A percentile compares a stretch with the other conserved stretches of the same genome.
Evolutionary conservation across 2,329 filamentous ascomycete genomes (phyloP).

Genomic region (Didymella pinodella): DNA sequence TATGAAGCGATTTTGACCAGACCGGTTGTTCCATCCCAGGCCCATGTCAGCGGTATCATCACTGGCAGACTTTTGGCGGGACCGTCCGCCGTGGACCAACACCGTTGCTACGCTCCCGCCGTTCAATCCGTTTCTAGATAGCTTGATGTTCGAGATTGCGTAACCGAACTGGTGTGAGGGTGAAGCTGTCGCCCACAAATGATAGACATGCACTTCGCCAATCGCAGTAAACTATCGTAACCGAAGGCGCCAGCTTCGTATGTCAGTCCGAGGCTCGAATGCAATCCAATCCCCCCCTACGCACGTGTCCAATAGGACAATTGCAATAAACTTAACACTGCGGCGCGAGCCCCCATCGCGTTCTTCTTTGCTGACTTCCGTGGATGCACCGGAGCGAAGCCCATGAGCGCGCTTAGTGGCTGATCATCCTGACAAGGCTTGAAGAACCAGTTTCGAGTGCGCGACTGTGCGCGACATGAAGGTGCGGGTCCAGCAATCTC

Average conservation of each 20-base stretch:
- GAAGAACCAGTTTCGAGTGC: constrained; percentile 1
- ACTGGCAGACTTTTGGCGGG: constrained; percentile 33
- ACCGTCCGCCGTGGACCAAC: constrained; percentile 26
- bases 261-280: background rate
- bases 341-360: constrained; percentile 4
- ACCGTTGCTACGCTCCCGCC: constrained; percentile 15
- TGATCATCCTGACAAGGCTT: background rate
- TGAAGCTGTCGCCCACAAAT: constrained; percentile 10
- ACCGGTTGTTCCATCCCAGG: constrained; percentile 34
- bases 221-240: constrained; percentile 12
- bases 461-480: background rate
- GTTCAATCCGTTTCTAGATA: constrained; percentile 8
- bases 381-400: constrained; percentile 1
- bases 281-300: background rate
- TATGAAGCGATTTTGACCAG: constrained; percentile 13
- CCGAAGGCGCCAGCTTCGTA: constrained; percentile 6
- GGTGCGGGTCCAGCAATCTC: background rate
- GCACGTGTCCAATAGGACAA: constrained; percentile 5
- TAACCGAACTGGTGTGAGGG: constrained; percentile 2
- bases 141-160: constrained; percentile 16
- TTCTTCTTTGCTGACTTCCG: constrained; percentile 4
- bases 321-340: background rate
- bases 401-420: constrained; percentile 4
- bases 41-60: constrained; percentile 45
- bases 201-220: constrained; percentile 8